Evolutionary conservation across 2,329 filamentous ascomycete species (phyloP).

Genomic region (Drechslera avenae): DNA sequence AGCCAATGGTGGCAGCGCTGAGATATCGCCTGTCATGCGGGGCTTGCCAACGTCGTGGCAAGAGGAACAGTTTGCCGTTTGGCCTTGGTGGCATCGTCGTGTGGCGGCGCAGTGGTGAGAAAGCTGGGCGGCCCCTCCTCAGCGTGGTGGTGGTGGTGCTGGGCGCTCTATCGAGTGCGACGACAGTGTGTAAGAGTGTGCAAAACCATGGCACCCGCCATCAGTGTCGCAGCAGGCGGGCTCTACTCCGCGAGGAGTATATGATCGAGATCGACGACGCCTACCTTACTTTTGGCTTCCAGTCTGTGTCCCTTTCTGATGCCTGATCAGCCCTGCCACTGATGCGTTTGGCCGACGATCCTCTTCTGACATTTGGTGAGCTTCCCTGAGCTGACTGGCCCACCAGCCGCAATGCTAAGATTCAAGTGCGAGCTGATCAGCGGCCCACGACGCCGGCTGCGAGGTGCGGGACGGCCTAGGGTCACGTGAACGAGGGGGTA

Average conservation of each 20-base stretch:
- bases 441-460: conserved; percentile 19
- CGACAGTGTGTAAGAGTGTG: neutral
- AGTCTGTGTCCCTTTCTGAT: conserved; percentile 38
- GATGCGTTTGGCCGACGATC: conserved; percentile 21
- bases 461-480: conserved; percentile 7
- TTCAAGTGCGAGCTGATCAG: conserved; percentile 27
- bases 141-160: neutral
- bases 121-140: conserved; percentile 3
- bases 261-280: conserved; percentile 37
- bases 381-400: conserved; percentile 18
- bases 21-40: conserved; percentile 7
- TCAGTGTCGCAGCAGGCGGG: conserved; percentile 34
- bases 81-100: conserved; percentile 15
- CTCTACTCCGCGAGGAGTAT: conserved; percentile 17
- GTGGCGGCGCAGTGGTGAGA: conserved; percentile 16
- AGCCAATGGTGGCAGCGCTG: conserved; percentile 23
- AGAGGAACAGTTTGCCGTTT: conserved; percentile 19
- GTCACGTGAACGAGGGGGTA: conserved; percentile 1
- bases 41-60: conserved; percentile 35
- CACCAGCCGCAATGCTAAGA: conserved; percentile 11
- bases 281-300: conserved; percentile 35
- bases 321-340: conserved; percentile 45
- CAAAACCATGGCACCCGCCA: conserved; percentile 9
- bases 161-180: neutral
- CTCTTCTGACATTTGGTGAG: conserved; percentile 19